phyloP scores from a whole-genome alignment of 2,329 filamentous ascomycete species.

The Stagonosporopsis tanaceti region DNA sequence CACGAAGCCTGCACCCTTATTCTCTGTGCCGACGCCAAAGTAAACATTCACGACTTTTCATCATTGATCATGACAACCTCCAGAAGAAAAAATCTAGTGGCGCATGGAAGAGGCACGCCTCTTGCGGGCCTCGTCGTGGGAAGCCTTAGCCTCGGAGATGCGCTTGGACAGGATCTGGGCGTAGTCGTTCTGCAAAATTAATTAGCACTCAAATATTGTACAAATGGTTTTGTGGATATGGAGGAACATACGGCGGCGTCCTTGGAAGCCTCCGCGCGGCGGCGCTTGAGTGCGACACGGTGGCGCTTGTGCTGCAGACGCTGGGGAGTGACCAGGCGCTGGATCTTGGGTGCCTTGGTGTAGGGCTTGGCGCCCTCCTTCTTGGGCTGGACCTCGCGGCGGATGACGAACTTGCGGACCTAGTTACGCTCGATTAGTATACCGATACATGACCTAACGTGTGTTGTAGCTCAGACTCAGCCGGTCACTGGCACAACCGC shows the following conservation, averaged over 20 bases:
- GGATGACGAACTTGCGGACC: slow-evolving; percentile 99
- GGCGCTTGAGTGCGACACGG: slow-evolving; percentile 96
- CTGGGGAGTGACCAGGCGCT: slow-evolving; percentile 98
- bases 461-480: slow-evolving; percentile 56
- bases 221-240: background rate
- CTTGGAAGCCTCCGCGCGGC: slow-evolving; percentile 95
- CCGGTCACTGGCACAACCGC: slow-evolving; percentile 39
- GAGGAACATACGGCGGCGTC: slow-evolving; percentile 85
- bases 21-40: slow-evolving; percentile 49
- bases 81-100: slow-evolving; percentile 40
- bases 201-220: slow-evolving; percentile 18
- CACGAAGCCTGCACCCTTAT: slow-evolving; percentile 41
- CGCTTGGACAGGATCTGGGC: slow-evolving; percentile 95
- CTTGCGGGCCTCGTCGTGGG: slow-evolving; percentile 95
- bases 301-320: slow-evolving; percentile 99
- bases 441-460: slow-evolving; percentile 15
- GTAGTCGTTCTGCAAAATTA: slow-evolving; percentile 83
- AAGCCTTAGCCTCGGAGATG: slow-evolving; percentile 93
- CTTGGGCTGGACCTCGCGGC: slow-evolving; percentile 96
- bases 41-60: slow-evolving; percentile 46
- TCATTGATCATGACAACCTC: slow-evolving; percentile 39
- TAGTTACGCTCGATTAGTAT: slow-evolving; percentile 54
- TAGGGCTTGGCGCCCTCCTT: slow-evolving; percentile 96
- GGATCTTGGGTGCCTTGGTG: slow-evolving; percentile 99
- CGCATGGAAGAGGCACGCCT: slow-evolving; percentile 83